Conservation (phyloP, 805 yeast genomes). For the Metschnikowia lochheadii region DNA sequence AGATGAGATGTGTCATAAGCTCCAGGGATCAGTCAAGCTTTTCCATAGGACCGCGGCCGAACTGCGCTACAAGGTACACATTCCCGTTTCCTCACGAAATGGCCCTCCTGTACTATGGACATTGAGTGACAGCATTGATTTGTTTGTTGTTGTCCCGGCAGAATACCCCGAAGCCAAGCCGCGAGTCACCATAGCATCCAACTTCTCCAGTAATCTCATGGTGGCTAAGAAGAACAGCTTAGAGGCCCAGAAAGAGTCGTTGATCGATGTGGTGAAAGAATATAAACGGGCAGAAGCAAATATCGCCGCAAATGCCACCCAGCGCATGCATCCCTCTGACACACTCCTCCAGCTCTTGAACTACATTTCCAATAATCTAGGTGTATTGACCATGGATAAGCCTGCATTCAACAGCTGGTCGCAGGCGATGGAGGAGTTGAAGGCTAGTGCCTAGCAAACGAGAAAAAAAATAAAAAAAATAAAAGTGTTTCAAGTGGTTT, state of each 20-base stretch:
- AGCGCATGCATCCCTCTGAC: slow-evolving; percentile 12
- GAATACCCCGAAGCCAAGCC: slow-evolving; percentile 28
- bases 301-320: slow-evolving; percentile 22
- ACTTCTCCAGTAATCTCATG: slow-evolving; percentile 29
- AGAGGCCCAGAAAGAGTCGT: slow-evolving; percentile 11
- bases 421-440: background rate
- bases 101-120: slow-evolving; percentile 30
- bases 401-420: background rate
- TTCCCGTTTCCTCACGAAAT: slow-evolving; percentile 23
- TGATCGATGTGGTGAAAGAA: slow-evolving; percentile 20
- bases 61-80: slow-evolving; percentile 28
- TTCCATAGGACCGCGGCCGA: slow-evolving; percentile 25
- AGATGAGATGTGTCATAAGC: slow-evolving; percentile 26
- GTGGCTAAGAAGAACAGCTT: slow-evolving; percentile 20
- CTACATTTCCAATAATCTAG: slow-evolving; percentile 27
- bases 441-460: background rate
- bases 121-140: slow-evolving; percentile 23
- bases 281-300: slow-evolving; percentile 27
- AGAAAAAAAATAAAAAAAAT: too few relatives aligned
- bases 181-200: slow-evolving; percentile 24
- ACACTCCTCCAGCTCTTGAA: slow-evolving; percentile 28
- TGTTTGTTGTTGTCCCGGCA: slow-evolving; percentile 31
- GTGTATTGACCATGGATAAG: slow-evolving; percentile 1
- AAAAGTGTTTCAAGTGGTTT: too few relatives aligned
- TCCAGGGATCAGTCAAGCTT: slow-evolving; percentile 22